Evolutionary conservation across 306 rosid species (phyloP), one percentile per base, ranked within the genome.

Genomic region (Acacia acuminata): DNA sequence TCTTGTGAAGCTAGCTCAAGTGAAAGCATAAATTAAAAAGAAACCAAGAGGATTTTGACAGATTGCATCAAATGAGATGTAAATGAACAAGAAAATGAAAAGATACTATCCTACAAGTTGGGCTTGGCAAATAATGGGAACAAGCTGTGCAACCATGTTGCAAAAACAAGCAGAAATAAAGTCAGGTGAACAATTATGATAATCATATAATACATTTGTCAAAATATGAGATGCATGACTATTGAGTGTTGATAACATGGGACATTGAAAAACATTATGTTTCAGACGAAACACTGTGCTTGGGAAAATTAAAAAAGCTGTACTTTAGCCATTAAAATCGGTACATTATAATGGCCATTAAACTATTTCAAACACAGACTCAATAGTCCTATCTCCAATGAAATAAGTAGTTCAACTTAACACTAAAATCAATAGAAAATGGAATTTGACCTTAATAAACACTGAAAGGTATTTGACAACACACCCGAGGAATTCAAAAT

Each of bases 1-100:
- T 77, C 66, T 60, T 45, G 50, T 60, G 72, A 22, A 55, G 8
- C 24, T 22, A 82, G 71, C 53, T 73, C 53, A 73, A n/a, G 12
- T 25, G 16, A 38, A 80, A 38, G 44, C 1, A 43, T 12, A 27
- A 24, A 24, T 50, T 51, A 50, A 47, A 63, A 36, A 61, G 16
- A 40, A 60, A 53, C 66, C 16, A 48, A 50, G 69, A 51, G n/a
- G 20, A 81, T 25, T 50, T 61, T 32, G 36, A 60, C 16, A 24
- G 15, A 60, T 10, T 60, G 66, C 30, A 60, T 60, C 34, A 24
- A 60, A 22, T 58, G 65, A 58, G 15, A 22, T 10, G 65, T 10
- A n/a, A 11, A 10, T 60, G 66, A 22, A 24, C 66, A 60, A 22
- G 66, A 22, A 24, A 60, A 60, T 3, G 34, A 24, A 67, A n/a